Conservation (phyloP, 2,329 filamentous ascomycete species). For the Colletotrichum sublineola region DNA sequence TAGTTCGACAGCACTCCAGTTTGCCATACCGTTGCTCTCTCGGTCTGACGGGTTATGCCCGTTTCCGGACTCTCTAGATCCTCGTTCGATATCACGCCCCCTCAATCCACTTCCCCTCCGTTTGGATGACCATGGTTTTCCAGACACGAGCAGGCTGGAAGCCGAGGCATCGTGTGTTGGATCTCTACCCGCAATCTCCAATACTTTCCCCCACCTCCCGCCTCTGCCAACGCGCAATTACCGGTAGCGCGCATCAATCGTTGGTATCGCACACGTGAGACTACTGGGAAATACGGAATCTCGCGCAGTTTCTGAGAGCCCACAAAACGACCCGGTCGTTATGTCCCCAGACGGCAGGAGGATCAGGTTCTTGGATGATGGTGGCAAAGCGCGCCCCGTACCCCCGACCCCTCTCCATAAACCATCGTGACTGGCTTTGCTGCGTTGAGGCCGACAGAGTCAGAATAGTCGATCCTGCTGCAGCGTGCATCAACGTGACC, state of each 20-base stretch:
- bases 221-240: slow-evolving; percentile 9
- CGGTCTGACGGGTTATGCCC: neutral
- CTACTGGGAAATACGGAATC: neutral
- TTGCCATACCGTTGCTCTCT: too few relatives aligned
- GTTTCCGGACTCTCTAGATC: slow-evolving; percentile 16
- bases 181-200: neutral
- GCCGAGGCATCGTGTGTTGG: slow-evolving; percentile 4
- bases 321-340: slow-evolving; percentile 13
- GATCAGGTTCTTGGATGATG: slow-evolving; percentile 28
- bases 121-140: too few relatives aligned
- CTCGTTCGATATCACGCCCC: neutral
- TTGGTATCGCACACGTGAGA: slow-evolving; percentile 5
- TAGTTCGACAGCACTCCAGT: neutral
- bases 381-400: slow-evolving; percentile 21
- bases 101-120: neutral
- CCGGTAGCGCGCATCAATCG: slow-evolving; percentile 3
- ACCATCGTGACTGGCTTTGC: neutral
- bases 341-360: slow-evolving; percentile 9
- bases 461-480: neutral
- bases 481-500: neutral
- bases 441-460: neutral
- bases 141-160: neutral
- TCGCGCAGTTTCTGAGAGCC: slow-evolving; percentile 12
- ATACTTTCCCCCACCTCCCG: neutral
- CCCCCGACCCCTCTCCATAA: neutral